These are phyloP conservation scores for Cercospora zeae-maydis DNA, from an alignment of 2,329 filamentous ascomycete species.

Conservation along the genomic window DNA sequence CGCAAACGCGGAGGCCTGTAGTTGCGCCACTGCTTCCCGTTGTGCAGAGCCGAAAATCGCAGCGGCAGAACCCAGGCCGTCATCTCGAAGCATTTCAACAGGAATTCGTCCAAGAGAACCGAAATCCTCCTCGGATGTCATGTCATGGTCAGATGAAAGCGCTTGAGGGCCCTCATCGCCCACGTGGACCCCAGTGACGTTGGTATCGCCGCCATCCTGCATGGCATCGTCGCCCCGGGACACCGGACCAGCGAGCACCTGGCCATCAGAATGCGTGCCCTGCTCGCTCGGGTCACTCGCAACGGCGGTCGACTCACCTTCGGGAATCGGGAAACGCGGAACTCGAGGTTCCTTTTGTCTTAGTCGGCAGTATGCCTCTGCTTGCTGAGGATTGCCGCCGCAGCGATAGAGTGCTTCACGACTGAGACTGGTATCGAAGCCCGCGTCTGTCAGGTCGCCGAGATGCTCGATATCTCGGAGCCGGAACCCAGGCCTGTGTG, in stretches of 20 bases:
- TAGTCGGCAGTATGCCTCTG: conserved; percentile 70
- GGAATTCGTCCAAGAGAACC: conserved; percentile 28
- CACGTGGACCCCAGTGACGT: no score
- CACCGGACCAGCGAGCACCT: conserved; percentile 31
- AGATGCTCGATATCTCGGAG: conserved; percentile 46
- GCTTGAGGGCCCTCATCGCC: not conserved
- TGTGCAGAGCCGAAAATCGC: conserved; percentile 21
- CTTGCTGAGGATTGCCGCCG: conserved; percentile 59
- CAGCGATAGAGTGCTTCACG: conserved; percentile 80
- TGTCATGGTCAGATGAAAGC: conserved; percentile 18
- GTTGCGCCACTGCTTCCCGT: conserved; percentile 2
- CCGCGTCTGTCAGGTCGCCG: conserved; percentile 46
- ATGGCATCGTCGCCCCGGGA: not conserved
- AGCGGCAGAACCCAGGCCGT: conserved; percentile 23
- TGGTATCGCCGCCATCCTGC: not conserved
- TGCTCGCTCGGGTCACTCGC: not conserved
- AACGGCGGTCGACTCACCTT: conserved; percentile 15
- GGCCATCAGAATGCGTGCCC: not conserved
- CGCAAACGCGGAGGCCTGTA: not conserved
- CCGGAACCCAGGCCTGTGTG: conserved; percentile 51
- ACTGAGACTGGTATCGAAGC: conserved; percentile 60
- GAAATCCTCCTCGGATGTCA: conserved; percentile 26
- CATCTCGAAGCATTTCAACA: conserved; percentile 22
- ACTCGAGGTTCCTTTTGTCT: conserved; percentile 25
- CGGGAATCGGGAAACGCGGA: conserved; percentile 33